These are phyloP conservation scores for Mariannaea sp. DNA, from an alignment of 2,329 filamentous ascomycete genomes.

Conservation along the genomic window DNA sequence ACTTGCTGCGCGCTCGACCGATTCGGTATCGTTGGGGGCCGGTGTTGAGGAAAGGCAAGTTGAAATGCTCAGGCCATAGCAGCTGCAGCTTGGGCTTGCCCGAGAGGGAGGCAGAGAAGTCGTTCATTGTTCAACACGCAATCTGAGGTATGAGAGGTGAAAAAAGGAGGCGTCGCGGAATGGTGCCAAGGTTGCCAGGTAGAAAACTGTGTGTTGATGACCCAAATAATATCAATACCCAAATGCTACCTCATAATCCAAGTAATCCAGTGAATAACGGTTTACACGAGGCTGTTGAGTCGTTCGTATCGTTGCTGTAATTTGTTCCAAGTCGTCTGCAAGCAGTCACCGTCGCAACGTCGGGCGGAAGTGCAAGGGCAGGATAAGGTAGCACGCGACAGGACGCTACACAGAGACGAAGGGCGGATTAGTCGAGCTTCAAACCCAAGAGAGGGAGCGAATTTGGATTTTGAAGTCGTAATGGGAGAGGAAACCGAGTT, in stretches of 20 bases:
- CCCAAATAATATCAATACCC: constrained; percentile 41
- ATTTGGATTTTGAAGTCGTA: neutral
- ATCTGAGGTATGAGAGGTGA: constrained; percentile 16
- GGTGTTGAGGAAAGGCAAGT: constrained; percentile 50
- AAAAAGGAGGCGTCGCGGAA: constrained; percentile 5
- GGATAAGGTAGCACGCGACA: constrained; percentile 34
- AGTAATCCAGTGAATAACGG: constrained; percentile 30
- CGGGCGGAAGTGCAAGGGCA: constrained; percentile 13
- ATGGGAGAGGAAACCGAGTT: constrained; percentile 25
- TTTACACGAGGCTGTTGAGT: constrained; percentile 25
- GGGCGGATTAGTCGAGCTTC: constrained; percentile 20
- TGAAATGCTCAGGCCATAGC: constrained; percentile 48
- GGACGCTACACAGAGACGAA: constrained; percentile 30
- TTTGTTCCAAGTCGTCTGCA: constrained; percentile 31
- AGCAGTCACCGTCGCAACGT: constrained; percentile 29
- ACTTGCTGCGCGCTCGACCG: constrained; percentile 46
- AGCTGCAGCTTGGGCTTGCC: constrained; percentile 50
- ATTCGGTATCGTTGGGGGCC: constrained; percentile 48
- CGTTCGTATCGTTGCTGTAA: constrained; percentile 8
- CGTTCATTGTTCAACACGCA: constrained; percentile 44
- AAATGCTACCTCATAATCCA: constrained; percentile 46
- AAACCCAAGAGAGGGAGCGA: constrained; percentile 16
- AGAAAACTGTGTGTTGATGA: constrained; percentile 30
- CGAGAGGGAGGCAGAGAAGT: constrained; percentile 44
- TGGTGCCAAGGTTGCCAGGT: constrained; percentile 19